Evolutionary conservation across 345 rosid species (phyloP), one percentile per base, ranked within the genome.

Genomic region (Melaleuca alternifolia): DNA sequence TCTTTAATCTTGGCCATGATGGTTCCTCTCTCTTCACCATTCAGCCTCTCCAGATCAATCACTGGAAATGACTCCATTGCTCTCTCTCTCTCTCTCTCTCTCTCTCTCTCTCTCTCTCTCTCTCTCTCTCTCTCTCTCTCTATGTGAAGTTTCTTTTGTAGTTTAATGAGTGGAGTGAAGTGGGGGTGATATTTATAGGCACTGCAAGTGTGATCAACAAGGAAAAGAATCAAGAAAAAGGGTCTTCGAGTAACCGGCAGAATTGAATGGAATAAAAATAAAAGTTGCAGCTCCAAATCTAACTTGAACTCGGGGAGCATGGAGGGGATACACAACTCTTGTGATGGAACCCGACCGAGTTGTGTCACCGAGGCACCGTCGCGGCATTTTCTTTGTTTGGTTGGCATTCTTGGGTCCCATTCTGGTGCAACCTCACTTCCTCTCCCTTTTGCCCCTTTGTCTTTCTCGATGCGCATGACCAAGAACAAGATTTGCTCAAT

Each of bases 21-120:
- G 79, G 89, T 77, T 85, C 84, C 87, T 90, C 95, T 95, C 88
- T 90, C 94, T 76, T 92, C 94, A 46, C 94, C 93, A 88, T 92
- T 89, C 82, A 96, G 91, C 85, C 90, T 94, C 54, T 94, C 88
- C 84, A 94, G 86, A 90, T 96, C 92, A 85, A 96, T 84, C 56
- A 95, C 87, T 24, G 95, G 98, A 88, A 95, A 92, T 85, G 82
- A 85, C 93, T 90, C 94, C 94, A 92, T 93, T 88, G 61, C 57
- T 61, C 46, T 65, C 75, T 89, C 53, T 71, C 54, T 84, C 85
- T 85, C 84, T 71, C 21, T 28, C 30, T 33, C 26, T 5, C 48
- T 85, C 28, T 85, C 30, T 82, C 50, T 41, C 41, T 24, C 24
- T 50, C 75, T 20, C 37, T 79, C 44, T 24, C 84, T 23, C 23